Percentiles rank a stretch among this genome's conserved stretches.
Conservation (phyloP, 1,284 basidiomycete genomes). For the Sanguinoderma infundibulare region DNA sequence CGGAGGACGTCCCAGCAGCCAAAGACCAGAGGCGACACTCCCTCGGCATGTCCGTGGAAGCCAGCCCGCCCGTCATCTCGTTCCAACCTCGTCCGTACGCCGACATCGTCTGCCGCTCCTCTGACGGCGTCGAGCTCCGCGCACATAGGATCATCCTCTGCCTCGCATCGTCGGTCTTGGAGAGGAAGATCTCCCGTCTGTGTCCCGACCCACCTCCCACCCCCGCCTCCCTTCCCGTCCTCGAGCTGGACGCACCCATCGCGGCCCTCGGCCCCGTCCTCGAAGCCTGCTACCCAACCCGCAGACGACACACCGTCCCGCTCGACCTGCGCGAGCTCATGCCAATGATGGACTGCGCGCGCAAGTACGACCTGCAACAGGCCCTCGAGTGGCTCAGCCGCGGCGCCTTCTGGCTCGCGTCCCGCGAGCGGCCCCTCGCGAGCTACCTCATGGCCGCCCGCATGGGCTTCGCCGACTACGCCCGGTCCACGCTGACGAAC, state of each 20-base stretch:
- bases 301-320: neutral
- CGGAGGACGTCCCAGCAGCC: neutral
- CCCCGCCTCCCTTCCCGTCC: neutral
- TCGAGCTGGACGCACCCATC: conserved; percentile 1
- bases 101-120: conserved; percentile 13
- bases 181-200: neutral
- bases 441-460: conserved; percentile 3
- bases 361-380: neutral
- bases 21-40: neutral
- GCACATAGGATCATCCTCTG: conserved; percentile 10
- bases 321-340: neutral
- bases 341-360: conserved; percentile 3
- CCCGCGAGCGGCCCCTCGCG: conserved; percentile 2
- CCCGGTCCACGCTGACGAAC: neutral
- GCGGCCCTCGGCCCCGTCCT: conserved; percentile 1
- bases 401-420: neutral
- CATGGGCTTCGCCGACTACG: conserved; percentile 1
- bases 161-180: conserved; percentile 6
- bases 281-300: conserved; percentile 4
- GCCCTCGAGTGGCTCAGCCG: neutral
- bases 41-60: neutral
- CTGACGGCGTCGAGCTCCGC: conserved; percentile 4
- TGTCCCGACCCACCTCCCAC: neutral
- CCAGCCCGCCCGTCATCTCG: neutral
- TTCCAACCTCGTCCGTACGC: conserved; percentile 10